phyloP scores from a whole-genome alignment of 2,329 filamentous ascomycete species.

The Talaromyces islandicus region DNA sequence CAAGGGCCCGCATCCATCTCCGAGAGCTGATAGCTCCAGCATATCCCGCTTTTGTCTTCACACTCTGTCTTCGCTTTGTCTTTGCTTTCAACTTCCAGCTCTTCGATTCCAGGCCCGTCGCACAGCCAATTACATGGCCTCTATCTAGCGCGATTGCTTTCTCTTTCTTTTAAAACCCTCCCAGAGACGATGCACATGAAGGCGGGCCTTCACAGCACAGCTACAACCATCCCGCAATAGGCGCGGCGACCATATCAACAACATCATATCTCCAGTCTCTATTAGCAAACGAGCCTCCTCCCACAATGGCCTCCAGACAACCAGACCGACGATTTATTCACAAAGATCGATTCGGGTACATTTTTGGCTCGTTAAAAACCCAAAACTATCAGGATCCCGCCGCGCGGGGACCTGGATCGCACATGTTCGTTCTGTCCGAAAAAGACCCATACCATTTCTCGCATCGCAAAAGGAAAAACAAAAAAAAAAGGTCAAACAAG shows the following conservation, averaged over 20 bases:
- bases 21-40: not conserved
- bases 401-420: conserved; percentile 49
- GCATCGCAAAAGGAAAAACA: not conserved
- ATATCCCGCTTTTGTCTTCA: no score
- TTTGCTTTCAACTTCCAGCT: not conserved
- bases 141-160: not conserved
- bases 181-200: not conserved
- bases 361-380: conserved; percentile 64
- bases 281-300: not conserved
- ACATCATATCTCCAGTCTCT: not conserved
- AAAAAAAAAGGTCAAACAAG: not conserved
- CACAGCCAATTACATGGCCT: not conserved
- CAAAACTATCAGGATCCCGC: conserved; percentile 63
- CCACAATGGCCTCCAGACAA: conserved; percentile 31
- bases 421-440: conserved; percentile 46
- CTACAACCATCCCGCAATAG: not conserved
- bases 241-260: not conserved
- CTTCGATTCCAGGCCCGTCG: not conserved
- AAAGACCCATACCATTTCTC: not conserved
- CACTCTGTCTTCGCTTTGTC: not conserved
- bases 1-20: not conserved
- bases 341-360: conserved; percentile 62
- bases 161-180: not conserved
- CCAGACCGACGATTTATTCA: conserved; percentile 39
- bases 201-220: not conserved